Evolutionary conservation across 495 filamentous ascomycete genomes (phyloP), one percentile per base, ranked within the genome.

Genomic region (Pseudotulostoma volvatum): DNA sequence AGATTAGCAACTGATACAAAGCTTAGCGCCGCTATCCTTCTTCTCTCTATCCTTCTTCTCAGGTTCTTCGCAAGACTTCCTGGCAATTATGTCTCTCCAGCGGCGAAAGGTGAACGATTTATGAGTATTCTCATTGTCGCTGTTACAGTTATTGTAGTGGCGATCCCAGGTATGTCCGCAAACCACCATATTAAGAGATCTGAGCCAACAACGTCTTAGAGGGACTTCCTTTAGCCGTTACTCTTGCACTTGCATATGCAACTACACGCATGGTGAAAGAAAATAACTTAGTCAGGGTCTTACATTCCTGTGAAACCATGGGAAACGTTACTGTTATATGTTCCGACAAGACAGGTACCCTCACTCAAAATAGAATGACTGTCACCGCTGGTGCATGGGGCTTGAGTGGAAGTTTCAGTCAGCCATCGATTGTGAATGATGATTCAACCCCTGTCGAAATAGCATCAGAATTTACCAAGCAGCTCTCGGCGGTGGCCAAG

Each of bases 321-420:
- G 76, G 76, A 19, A 79, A 79, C 46, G 76, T 75, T 2, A 81
- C 76, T 0, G 73, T 74, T 0, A 68, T 81, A 18, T 81, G 76
- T 50, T 78, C 75, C 0, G 76, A 81, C 49, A 81, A 81, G 46
- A 81, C 76, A 7, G 76, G 76, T 18, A 81, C 76, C 14, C 48
- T 81, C n/a, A 80, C 76, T 2, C 71, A 78, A 49, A 81, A 81
- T 47, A 74, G 71, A 45, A 81, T 81, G 76, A 77, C 73, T 2
- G 74, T 81, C 14, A 74, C 79, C 16, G 66, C 75, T 18, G 76
- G 76, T 14, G 68, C 70, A 0, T 53, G 73, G 38, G 73, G 72
- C 7, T 67, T 70, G n/a, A 50, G 57, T 25, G 50, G 60, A 9
- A 61, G 60, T 18, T 79, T 79, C 50, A 53, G 48, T 34, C 66